These are phyloP conservation scores for Phaffia australis DNA, from an alignment of 768 basidiomycete species.

Conservation along the genomic window DNA sequence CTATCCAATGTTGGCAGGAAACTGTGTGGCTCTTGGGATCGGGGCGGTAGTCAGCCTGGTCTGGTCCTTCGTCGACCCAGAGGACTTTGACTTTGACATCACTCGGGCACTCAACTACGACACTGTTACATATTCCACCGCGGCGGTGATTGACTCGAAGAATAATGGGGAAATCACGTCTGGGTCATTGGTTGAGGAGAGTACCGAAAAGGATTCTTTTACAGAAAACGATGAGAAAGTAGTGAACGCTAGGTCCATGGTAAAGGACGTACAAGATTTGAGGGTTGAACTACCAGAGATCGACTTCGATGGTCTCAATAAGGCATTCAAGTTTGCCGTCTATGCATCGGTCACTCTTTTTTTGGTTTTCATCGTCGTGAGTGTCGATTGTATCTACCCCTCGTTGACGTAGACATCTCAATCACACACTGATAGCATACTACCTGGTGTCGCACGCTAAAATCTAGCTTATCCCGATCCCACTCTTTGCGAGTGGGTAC, in stretches of 20 bases:
- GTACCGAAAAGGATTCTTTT: slow-evolving; percentile 30
- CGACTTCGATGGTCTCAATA: slow-evolving; percentile 23
- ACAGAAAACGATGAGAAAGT: slow-evolving; percentile 21
- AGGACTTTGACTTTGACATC: slow-evolving; percentile 65
- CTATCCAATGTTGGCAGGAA: slow-evolving; percentile 70
- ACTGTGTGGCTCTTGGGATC: slow-evolving; percentile 70
- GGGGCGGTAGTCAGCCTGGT: slow-evolving; percentile 64
- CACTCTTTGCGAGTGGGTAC: slow-evolving; percentile 71
- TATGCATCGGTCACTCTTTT: slow-evolving; percentile 61
- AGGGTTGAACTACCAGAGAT: slow-evolving; percentile 17
- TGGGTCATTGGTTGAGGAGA: slow-evolving; percentile 33
- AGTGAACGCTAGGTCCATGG: not conserved
- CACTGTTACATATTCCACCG: slow-evolving; percentile 10
- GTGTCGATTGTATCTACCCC: slow-evolving; percentile 28
- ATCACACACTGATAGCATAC: not conserved
- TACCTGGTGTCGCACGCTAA: not conserved
- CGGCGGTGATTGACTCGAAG: slow-evolving; percentile 3
- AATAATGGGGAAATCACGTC: not conserved
- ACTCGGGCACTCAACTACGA: slow-evolving; percentile 66
- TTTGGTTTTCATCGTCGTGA: slow-evolving; percentile 27
- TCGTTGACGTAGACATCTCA: slow-evolving; percentile 10
- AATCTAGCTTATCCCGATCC: slow-evolving; percentile 57
- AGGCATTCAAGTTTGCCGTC: slow-evolving; percentile 71
- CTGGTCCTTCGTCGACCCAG: slow-evolving; percentile 62
- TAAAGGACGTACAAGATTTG: slow-evolving; percentile 14